Conservation (phyloP, 2,329 filamentous ascomycete species). For the Colletotrichum eremochloae region DNA sequence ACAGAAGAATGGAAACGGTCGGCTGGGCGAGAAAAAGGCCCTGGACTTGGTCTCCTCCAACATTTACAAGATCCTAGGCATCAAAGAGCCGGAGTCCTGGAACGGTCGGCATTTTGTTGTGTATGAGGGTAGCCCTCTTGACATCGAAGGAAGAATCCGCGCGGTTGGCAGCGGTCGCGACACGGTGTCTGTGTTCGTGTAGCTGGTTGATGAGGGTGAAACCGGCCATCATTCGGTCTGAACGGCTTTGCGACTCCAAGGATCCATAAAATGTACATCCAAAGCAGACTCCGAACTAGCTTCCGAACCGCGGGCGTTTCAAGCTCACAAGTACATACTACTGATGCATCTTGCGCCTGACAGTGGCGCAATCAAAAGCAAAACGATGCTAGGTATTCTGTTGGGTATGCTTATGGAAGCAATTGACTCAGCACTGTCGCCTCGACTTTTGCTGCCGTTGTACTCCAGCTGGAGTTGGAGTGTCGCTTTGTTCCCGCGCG, state of each 20-base stretch:
- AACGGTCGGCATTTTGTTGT: conserved; percentile 67
- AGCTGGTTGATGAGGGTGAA: background rate
- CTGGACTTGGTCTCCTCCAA: conserved; percentile 69
- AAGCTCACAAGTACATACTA: background rate
- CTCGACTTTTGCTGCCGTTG: conserved; percentile 17
- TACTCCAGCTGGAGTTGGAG: background rate
- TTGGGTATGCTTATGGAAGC: background rate
- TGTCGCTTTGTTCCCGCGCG: conserved; percentile 31
- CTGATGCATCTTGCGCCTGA: background rate
- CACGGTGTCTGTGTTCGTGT: conserved; percentile 54
- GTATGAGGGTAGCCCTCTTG: conserved; percentile 73
- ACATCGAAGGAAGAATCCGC: conserved; percentile 68
- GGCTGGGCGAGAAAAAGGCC: conserved; percentile 66
- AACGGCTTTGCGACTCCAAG: background rate
- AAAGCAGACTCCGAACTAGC: background rate
- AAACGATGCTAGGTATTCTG: background rate
- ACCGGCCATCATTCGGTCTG: background rate
- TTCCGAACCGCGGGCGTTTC: conserved; percentile 8
- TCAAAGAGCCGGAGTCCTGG: conserved; percentile 51
- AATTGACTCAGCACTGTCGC: conserved; percentile 5
- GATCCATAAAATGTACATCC: background rate
- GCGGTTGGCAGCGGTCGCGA: conserved; percentile 63
- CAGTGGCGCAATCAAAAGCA: background rate
- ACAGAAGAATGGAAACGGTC: conserved; percentile 68
- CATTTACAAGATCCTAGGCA: conserved; percentile 69